Evolutionary conservation across 495 filamentous ascomycete species (phyloP), one percentile per base, ranked within the genome.

Genomic region (Platismatia glauca): DNA sequence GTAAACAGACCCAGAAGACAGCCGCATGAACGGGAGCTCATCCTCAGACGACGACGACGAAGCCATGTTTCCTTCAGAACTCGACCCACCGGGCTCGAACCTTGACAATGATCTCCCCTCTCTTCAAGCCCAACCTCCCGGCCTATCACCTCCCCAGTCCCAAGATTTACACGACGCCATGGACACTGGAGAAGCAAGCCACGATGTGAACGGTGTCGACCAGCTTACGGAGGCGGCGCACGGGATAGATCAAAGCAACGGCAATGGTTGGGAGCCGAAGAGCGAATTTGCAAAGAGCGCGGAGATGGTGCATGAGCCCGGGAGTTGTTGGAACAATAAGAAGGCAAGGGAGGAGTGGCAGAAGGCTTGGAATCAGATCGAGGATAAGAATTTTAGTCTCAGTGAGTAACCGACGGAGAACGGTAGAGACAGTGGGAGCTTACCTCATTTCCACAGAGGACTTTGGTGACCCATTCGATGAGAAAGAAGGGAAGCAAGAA

Each of bases 271-370:
- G 48, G 48, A 52, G 27, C 48, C 48, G 31, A 35, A 61, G 48
- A 53, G 59, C 27, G 46, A 61, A 3, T 53, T 61, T 62, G 62
- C 62, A 65, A 69, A 67, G 27, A 67, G 69, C 55, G 62, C 66
- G 31, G 58, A 68, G 24, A 15, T 50, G 66, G 67, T 62, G 31
- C 66, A 69, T 57, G 66, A 68, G 58, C 77, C 77, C 18, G 76
- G 81, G 11, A 77, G 73, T 29, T 73, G 75, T 53, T 88, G 85
- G 86, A 80, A 79, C 68, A 84, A 76, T 59, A 80, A 80, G 66
- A 81, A 80, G 59, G 78, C 82, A 0, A 76, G 79, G 65, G 85
- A 89, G 24, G 88, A 90, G 52, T 84, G 80, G 60, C 72, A 79
- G 50, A 71, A 77, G 39, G 78, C 77, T 31, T 70, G 74, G 77